Evolutionary conservation across 306 rosid genomes (phyloP), one percentile per base, ranked within the genome.

Genomic region (Gleditsia sinensis): DNA sequence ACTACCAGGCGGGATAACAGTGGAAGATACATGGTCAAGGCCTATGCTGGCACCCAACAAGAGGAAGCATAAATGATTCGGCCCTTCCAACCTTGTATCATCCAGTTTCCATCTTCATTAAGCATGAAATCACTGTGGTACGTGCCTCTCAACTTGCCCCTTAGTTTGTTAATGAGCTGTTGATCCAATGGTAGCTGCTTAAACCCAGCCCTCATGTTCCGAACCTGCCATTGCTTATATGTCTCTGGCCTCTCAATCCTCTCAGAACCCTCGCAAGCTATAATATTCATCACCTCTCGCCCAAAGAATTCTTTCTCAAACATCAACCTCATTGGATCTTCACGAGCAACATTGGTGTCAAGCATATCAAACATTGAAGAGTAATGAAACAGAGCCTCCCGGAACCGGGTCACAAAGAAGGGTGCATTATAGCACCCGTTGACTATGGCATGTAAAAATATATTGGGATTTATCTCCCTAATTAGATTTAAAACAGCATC

Each of bases 41-140:
- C 61, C 79, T 71, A 82, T 43, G 84, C 71, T 1, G 88, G 82
- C 20, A 84, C 82, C 95, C 95, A 89, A 72, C 86, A 83, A n/a
- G 90, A 80, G 48, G 89, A 83, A 58, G 84, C 82, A 46, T 14
- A 80, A 20, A 81, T 7, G 64, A 85, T 75, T 51, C 95, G 71
- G 24, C 95, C 95, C 79, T 89, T 89, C 95, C 95, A 89, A 71
- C 92, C 90, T 77, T 89, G 95, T 59, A 89, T 82, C 95, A 89
- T 77, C 83, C 77, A 87, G 72, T 80, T 70, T 16, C 87, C 88
- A 73, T 89, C 92, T 85, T 83, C 80, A 55, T 75, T 82, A 49
- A 89, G 83, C 75, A 81, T 70, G 76, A 89, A 89, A 72, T 89
- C 84, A 32, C 74, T 75, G 78, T 79, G 87, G 69, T 87, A 89